Conservation (phyloP, 306 rosid species). For the Ormosia semicastrata region DNA sequence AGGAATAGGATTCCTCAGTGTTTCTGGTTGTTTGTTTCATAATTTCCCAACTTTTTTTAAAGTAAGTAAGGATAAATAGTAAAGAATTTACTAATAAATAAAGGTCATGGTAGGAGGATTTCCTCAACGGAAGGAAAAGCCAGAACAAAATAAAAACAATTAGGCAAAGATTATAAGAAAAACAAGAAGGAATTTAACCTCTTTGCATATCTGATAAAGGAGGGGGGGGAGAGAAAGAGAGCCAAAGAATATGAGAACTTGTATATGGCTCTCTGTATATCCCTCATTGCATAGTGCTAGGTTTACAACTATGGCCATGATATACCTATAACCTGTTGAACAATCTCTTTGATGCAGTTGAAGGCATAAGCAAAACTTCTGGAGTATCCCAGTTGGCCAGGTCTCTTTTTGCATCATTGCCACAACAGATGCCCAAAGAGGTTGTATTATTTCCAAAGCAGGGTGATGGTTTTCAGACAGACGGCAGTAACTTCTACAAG, state of each 20-base stretch:
- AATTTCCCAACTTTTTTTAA: neutral
- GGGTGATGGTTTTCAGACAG: conserved; percentile 60
- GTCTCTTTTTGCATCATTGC: conserved; percentile 88
- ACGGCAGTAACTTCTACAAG: conserved; percentile 62
- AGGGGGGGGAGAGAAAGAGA: neutral
- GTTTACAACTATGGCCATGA: conserved; percentile 33
- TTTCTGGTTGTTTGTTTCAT: neutral
- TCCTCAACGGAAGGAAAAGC: neutral
- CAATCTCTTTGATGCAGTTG: conserved; percentile 95
- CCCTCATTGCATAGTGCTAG: conserved; percentile 28
- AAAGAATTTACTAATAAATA: neutral
- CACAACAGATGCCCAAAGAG: conserved; percentile 58
- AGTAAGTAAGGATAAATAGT: neutral
- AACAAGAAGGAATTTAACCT: neutral
- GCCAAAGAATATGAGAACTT: neutral
- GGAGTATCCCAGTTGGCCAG: conserved; percentile 91
- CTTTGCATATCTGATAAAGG: conserved; percentile 4
- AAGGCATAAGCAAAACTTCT: conserved; percentile 69
- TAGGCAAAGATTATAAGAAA: neutral
- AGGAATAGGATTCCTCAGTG: neutral
- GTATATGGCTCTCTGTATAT: conserved; percentile 8
- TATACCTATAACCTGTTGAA: conserved; percentile 44
- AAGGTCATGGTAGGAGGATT: neutral
- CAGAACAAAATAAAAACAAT: neutral
- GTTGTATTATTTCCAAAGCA: conserved; percentile 58